Base-by-base conservation (phyloP, 2,329 filamentous ascomycete species). In the Aspergillus aculeatinus region DNA sequence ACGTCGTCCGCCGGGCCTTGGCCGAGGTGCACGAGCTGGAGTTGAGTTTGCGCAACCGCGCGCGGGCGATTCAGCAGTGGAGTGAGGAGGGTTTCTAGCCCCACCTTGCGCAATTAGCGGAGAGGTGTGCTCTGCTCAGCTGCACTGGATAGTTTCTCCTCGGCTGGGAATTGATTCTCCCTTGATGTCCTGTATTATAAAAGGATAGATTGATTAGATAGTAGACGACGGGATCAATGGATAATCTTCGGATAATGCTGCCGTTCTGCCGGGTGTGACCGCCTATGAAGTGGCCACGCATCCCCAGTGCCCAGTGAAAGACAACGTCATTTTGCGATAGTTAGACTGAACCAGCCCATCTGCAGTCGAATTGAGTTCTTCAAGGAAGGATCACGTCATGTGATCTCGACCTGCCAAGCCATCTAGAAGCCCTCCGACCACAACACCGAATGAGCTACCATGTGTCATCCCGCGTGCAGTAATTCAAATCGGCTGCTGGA, bases 141-240 rank as follows among this genome's bases (percentile, higher is more conserved):
- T 29, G 27, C 7, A 29, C 7, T 29, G 7, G 27, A 29, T 29
- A 29, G 27, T 27, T 9, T 27, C 7, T 27, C 27, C 23, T 23
- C 23, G 23, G 23, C 23, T 4, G 23, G 3, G 27, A 27, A 27
- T 27, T 5, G 27, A 9, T 27, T 27, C 27, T 29, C 27, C 27
- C 12, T 35, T 35, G 12, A 12, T 35, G 33, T 35, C 16, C 33
- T 35, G 33, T 35, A 10, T 95, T 71, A 91, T 91, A 1, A 67
- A 78, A n/a, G 39, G 16, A 44, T 44, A 19, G 39, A 44, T 44
- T 44, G 39, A 16, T 44, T 44, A 44, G 16, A n/a, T 23, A 23
- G 3, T 44, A 16, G 7, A 44, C 16, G 7, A 44, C 7, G 5
- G 6, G 39, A 44, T 35, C 33, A 35, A 16, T 16, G 14, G 39